A percentile compares a stretch with the other conserved stretches of the same genome.
Conservation (phyloP, 306 rosid genomes). For the Cercis canadensis region DNA sequence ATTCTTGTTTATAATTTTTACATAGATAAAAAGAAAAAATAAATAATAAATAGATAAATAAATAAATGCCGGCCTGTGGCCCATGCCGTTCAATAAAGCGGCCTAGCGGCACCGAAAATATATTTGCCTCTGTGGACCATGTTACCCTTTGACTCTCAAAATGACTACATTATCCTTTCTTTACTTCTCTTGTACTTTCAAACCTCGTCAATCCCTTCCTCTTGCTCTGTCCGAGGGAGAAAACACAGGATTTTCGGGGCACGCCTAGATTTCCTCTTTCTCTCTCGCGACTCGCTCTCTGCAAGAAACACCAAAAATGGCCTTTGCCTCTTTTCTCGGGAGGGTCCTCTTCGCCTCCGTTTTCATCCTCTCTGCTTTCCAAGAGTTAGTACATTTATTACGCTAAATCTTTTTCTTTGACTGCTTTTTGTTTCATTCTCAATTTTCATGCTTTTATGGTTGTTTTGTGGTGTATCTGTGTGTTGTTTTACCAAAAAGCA, state of each 20-base stretch:
- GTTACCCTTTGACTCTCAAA: background rate
- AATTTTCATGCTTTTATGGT: background rate
- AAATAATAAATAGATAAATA: too few relatives aligned
- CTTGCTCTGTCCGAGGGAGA: constrained; percentile 36
- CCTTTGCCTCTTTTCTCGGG: constrained; percentile 63
- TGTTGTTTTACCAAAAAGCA: background rate
- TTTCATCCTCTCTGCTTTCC: constrained; percentile 67
- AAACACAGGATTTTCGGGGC: constrained; percentile 16
- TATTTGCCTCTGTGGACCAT: background rate
- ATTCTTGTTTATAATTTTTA: too few relatives aligned
- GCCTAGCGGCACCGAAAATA: constrained; percentile 16
- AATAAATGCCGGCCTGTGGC: background rate
- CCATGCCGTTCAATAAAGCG: background rate
- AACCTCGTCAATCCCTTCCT: constrained; percentile 19
- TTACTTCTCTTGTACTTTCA: constrained; percentile 33
- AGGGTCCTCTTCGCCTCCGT: constrained; percentile 67
- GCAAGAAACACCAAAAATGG: constrained; percentile 36
- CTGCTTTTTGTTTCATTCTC: background rate
- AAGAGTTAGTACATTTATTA: constrained; percentile 49
- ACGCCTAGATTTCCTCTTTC: constrained; percentile 37
- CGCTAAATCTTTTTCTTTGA: background rate
- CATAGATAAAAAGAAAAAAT: too few relatives aligned
- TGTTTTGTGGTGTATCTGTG: too few relatives aligned
- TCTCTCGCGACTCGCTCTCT: constrained; percentile 22
- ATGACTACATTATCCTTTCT: constrained; percentile 34